Conservation (phyloP, 768 basidiomycete species). For the Harrya chromipes region DNA sequence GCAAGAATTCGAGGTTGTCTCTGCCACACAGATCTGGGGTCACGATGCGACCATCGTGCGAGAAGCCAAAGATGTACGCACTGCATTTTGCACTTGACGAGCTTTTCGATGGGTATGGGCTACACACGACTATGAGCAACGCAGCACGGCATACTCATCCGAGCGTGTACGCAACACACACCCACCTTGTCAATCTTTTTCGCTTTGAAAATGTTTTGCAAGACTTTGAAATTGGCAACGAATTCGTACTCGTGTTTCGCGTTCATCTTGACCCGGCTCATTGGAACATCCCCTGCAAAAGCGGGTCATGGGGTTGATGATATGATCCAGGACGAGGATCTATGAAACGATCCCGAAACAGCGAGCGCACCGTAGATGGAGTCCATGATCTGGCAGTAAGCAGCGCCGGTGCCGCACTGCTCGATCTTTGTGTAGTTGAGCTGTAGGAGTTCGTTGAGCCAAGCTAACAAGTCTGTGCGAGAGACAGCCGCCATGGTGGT, state of each 20-base stretch:
- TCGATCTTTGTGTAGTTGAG: conserved; percentile 91
- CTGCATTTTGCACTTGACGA: conserved; percentile 99
- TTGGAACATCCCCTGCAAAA: conserved; percentile 77
- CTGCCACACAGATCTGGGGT: conserved; percentile 35
- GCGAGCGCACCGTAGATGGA: conserved; percentile 78
- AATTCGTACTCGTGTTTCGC: conserved; percentile 97
- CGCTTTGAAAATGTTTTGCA: conserved; percentile 88
- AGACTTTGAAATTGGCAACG: conserved; percentile 90
- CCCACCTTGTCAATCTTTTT: conserved; percentile 92
- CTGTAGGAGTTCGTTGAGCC: conserved; percentile 93
- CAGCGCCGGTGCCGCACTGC: conserved; percentile 87
- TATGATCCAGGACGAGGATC: conserved; percentile 17
- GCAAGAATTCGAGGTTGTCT: conserved; percentile 97
- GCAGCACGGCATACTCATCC: neutral
- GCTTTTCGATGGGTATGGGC: conserved; percentile 94
- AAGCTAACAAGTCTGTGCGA: conserved; percentile 82
- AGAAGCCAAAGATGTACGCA: conserved; percentile 40
- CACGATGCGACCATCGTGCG: conserved; percentile 13
- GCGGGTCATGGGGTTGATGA: conserved; percentile 9
- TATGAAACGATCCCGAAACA: conserved; percentile 8
- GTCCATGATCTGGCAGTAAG: conserved; percentile 94
- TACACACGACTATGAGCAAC: conserved; percentile 30
- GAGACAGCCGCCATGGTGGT: conserved; percentile 58
- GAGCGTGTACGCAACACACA: conserved; percentile 16
- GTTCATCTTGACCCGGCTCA: conserved; percentile 91